Evolutionary conservation across 2,329 filamentous ascomycete genomes (phyloP).

Genomic region (Mycosphaerella sp.): DNA sequence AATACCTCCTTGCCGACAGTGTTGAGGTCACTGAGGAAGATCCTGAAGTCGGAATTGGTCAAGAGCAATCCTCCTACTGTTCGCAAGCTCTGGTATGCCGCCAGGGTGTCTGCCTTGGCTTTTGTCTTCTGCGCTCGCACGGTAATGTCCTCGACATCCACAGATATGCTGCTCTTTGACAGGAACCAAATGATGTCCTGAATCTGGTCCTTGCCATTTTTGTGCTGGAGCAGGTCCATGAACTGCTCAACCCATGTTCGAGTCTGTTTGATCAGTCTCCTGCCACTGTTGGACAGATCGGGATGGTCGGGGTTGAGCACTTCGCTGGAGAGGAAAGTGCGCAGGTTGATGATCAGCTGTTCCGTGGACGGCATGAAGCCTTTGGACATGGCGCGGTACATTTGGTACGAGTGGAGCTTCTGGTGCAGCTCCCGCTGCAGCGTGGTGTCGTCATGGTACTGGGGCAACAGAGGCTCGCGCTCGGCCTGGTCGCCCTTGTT

Average conservation of each 20-base stretch:
- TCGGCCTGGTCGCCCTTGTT: slow-evolving; percentile 47
- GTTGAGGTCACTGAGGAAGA: slow-evolving; percentile 75
- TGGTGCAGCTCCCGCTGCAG: slow-evolving; percentile 73
- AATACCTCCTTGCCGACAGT: slow-evolving; percentile 78
- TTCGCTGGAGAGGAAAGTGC: slow-evolving; percentile 70
- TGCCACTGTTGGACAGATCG: slow-evolving; percentile 71
- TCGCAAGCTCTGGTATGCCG: slow-evolving; percentile 72
- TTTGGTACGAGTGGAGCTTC: slow-evolving; percentile 91
- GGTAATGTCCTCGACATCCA: slow-evolving; percentile 61
- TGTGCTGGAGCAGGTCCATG: slow-evolving; percentile 73
- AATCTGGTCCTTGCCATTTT: slow-evolving; percentile 77
- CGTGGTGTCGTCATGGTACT: slow-evolving; percentile 73
- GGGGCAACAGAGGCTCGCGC: slow-evolving; percentile 72
- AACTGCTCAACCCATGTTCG: slow-evolving; percentile 72
- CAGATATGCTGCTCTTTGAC: slow-evolving; percentile 61
- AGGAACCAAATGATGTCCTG: slow-evolving; percentile 90
- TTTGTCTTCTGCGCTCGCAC: slow-evolving; percentile 57
- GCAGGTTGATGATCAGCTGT: slow-evolving; percentile 71
- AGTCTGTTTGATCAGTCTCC: slow-evolving; percentile 62
- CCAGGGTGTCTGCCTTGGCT: slow-evolving; percentile 63
- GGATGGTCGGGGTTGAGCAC: slow-evolving; percentile 68
- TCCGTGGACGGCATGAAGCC: slow-evolving; percentile 92
- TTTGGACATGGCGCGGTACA: slow-evolving; percentile 71
- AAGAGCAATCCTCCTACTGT: slow-evolving; percentile 80
- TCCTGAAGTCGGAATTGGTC: slow-evolving; percentile 82